A percentile compares a stretch with the other conserved stretches of the same genome.
Evolutionary conservation across 2,329 filamentous ascomycete genomes (phyloP).

Genomic region (Macrophomina tecta): DNA sequence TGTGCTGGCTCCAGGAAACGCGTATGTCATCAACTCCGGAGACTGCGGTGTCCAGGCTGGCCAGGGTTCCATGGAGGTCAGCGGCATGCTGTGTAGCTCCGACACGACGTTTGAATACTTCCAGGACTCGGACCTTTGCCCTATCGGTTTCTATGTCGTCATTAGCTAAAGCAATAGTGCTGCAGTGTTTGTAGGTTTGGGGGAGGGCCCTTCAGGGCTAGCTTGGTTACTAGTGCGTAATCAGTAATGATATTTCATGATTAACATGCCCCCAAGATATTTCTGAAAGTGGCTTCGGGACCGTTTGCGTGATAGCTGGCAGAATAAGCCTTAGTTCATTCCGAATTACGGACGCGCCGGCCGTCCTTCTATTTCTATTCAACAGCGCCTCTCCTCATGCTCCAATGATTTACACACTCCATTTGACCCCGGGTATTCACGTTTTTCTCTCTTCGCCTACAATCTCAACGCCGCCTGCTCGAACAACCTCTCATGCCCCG

Average conservation of each 20-base stretch:
- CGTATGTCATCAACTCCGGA: slow-evolving; percentile 32
- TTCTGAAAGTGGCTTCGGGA: too few species aligned
- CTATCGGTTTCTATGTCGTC: slow-evolving; percentile 35
- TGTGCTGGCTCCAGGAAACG: slow-evolving; percentile 32
- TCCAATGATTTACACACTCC: not conserved
- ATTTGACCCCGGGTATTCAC: not conserved
- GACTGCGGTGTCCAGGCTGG: slow-evolving; percentile 32
- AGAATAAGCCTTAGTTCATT: too few species aligned
- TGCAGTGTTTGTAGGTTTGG: too few species aligned
- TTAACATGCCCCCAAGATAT: too few species aligned
- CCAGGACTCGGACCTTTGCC: slow-evolving; percentile 33
- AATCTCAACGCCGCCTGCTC: not conserved
- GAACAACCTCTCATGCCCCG: not conserved
- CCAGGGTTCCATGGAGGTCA: slow-evolving; percentile 30
- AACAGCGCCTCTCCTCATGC: slow-evolving; percentile 1
- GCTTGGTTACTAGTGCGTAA: too few species aligned
- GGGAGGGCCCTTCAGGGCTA: too few species aligned
- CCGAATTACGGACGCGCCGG: too few species aligned
- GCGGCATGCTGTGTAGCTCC: slow-evolving; percentile 33
- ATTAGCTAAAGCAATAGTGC: slow-evolving; percentile 22
- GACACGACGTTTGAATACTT: slow-evolving; percentile 34
- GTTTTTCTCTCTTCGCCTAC: not conserved
- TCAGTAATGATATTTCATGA: too few species aligned
- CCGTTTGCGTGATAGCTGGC: too few species aligned
- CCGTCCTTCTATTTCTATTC: not conserved